A percentile compares a stretch with the other conserved stretches of the same genome.
Evolutionary conservation across 2,329 filamentous ascomycete genomes (phyloP).

Genomic region (Fusarium cyanostomum): DNA sequence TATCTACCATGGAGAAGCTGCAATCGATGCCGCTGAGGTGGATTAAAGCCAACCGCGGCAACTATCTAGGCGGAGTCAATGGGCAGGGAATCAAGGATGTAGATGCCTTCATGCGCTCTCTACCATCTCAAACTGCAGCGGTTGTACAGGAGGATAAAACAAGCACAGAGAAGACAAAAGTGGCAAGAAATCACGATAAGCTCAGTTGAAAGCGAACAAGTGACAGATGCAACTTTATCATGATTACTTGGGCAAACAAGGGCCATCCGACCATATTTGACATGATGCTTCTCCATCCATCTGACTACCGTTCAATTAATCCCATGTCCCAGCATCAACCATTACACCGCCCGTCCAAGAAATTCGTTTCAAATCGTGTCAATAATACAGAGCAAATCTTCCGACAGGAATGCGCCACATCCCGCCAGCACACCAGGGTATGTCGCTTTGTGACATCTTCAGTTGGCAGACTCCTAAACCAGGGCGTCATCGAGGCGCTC

Average conservation of each 20-base stretch:
- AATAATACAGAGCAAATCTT: conserved; percentile 45
- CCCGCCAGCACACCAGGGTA: conserved; percentile 21
- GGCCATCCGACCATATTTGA: conserved; percentile 39
- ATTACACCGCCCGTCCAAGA: conserved; percentile 50
- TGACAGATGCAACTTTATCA: conserved; percentile 17
- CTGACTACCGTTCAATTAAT: conserved; percentile 45
- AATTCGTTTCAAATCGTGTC: conserved; percentile 47
- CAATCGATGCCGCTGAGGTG: too few relatives aligned
- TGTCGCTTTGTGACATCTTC: conserved; percentile 29
- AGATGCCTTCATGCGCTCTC: too few relatives aligned
- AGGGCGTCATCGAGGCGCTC: conserved; percentile 47
- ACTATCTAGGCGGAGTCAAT: too few relatives aligned
- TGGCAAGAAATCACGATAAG: background rate
- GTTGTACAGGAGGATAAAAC: background rate
- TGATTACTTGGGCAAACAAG: conserved; percentile 31
- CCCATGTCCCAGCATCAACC: conserved; percentile 43
- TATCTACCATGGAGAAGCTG: too few relatives aligned
- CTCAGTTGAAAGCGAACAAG: background rate
- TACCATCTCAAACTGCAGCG: too few relatives aligned
- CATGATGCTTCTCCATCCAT: conserved; percentile 40
- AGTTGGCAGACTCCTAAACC: conserved; percentile 45
- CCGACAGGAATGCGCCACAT: conserved; percentile 41
- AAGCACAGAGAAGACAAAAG: background rate
- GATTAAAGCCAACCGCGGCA: too few relatives aligned
- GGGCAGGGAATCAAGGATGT: too few relatives aligned